Percentiles rank a stretch among this genome's conserved stretches.
Conservation (phyloP, 768 basidiomycete genomes). For the Sistotremastrum niveocremeum region DNA sequence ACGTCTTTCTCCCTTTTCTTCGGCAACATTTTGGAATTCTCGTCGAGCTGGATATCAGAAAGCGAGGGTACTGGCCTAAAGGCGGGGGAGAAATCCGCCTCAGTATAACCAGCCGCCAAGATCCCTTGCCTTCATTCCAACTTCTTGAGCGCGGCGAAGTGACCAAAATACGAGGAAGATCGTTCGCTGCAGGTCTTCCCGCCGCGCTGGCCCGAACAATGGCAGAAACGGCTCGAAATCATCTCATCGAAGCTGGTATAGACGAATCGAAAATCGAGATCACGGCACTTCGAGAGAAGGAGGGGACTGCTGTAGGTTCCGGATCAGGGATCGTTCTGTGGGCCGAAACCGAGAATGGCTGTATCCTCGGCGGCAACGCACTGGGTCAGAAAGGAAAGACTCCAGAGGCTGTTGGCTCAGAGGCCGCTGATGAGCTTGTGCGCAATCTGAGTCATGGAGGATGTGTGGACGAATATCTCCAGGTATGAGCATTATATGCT, state of each 20-base stretch:
- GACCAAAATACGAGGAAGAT: constrained; percentile 35
- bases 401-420: constrained; percentile 36
- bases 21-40: constrained; percentile 36
- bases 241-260: constrained; percentile 29
- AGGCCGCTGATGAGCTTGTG: constrained; percentile 47
- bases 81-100: constrained; percentile 54
- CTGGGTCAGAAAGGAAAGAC: constrained; percentile 38
- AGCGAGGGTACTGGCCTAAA: constrained; percentile 59
- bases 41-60: constrained; percentile 30
- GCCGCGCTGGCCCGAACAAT: constrained; percentile 39
- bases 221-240: constrained; percentile 35
- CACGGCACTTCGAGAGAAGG: constrained; percentile 14
- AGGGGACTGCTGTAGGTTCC: constrained; percentile 28
- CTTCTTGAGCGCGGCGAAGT: constrained; percentile 47
- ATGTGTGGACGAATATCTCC: constrained; percentile 55
- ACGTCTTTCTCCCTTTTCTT: constrained; percentile 59
- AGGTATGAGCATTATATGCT: constrained; percentile 24
- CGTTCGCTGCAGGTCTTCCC: constrained; percentile 60
- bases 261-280: constrained; percentile 13
- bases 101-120: constrained; percentile 19
- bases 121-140: constrained; percentile 30
- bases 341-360: constrained; percentile 59
- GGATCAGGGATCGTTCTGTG: constrained; percentile 65
- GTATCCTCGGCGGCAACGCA: constrained; percentile 55
- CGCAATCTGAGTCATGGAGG: constrained; percentile 48